Conservation (phyloP, 2,329 filamentous ascomycete species). For the Cercospora brassicicola region DNA sequence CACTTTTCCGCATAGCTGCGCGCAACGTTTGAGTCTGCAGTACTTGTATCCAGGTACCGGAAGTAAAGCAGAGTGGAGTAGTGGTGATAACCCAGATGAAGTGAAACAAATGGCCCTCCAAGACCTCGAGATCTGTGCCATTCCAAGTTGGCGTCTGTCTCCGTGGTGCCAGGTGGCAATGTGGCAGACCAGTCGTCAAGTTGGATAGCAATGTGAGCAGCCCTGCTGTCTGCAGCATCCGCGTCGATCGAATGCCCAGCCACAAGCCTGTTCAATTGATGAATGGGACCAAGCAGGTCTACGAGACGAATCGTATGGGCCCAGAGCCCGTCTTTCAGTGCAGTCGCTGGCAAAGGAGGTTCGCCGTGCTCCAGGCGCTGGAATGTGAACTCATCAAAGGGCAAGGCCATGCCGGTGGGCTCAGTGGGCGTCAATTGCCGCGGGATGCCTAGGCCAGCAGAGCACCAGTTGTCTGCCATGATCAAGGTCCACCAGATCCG, state of each 20-base stretch:
- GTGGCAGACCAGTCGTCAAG: background rate
- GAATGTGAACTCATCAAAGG: background rate
- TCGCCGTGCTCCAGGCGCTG: background rate
- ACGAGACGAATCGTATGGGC: background rate
- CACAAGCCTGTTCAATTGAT: background rate
- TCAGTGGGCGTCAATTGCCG: no score
- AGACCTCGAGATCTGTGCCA: background rate
- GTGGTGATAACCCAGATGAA: background rate
- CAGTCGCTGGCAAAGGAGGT: background rate
- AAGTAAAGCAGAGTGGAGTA: background rate
- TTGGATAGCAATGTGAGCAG: background rate
- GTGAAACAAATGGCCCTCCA: background rate
- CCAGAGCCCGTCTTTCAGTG: background rate
- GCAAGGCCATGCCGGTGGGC: no score
- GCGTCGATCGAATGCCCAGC: background rate
- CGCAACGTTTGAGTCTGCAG: no score
- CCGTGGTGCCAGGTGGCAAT: background rate
- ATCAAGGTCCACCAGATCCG: background rate
- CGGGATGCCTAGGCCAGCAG: no score
- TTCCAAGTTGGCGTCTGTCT: background rate
- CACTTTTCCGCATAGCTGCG: background rate
- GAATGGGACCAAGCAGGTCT: background rate
- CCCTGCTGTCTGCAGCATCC: background rate
- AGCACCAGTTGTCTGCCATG: background rate
- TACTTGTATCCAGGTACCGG: no score